phyloP scores from a whole-genome alignment of 2,329 filamentous ascomycete genomes.

The Epichloe baconii region DNA sequence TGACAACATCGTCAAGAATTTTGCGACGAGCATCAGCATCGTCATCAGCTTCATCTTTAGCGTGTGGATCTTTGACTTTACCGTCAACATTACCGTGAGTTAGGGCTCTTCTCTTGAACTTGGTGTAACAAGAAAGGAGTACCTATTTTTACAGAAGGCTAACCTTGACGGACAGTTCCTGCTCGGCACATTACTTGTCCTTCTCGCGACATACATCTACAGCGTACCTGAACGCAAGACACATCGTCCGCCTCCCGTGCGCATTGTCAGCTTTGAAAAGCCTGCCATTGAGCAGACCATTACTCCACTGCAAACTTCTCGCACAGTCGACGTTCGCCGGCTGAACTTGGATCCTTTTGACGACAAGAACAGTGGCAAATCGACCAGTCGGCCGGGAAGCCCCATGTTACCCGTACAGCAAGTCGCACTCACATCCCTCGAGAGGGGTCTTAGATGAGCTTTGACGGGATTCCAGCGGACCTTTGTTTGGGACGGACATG shows the following conservation, averaged over 20 bases:
- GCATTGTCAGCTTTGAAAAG: constrained; percentile 67
- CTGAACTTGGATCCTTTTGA: constrained; percentile 29
- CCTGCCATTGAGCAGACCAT: constrained; percentile 39
- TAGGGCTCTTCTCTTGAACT: background rate
- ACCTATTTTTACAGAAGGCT: background rate
- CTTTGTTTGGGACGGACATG: background rate
- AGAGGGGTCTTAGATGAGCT: constrained; percentile 15
- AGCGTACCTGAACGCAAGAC: constrained; percentile 48
- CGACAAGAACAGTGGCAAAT: constrained; percentile 23
- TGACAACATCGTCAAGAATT: constrained; percentile 79
- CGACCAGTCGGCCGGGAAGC: constrained; percentile 34
- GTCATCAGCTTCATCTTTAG: constrained; percentile 77
- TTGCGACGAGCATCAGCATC: constrained; percentile 86
- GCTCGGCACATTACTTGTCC: constrained; percentile 63
- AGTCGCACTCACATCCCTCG: constrained; percentile 25
- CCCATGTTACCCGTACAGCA: constrained; percentile 28
- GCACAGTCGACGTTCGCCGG: constrained; percentile 18
- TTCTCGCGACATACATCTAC: constrained; percentile 78
- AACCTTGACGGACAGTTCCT: constrained; percentile 50
- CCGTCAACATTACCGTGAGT: constrained; percentile 59
- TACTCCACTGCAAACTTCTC: constrained; percentile 24
- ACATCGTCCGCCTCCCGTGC: constrained; percentile 49
- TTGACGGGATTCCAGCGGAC: too few relatives aligned
- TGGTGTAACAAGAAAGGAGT: background rate
- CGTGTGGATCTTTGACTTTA: constrained; percentile 72